Evolutionary conservation across 306 rosid genomes (phyloP).

Genomic region (Lotus japonicus): DNA sequence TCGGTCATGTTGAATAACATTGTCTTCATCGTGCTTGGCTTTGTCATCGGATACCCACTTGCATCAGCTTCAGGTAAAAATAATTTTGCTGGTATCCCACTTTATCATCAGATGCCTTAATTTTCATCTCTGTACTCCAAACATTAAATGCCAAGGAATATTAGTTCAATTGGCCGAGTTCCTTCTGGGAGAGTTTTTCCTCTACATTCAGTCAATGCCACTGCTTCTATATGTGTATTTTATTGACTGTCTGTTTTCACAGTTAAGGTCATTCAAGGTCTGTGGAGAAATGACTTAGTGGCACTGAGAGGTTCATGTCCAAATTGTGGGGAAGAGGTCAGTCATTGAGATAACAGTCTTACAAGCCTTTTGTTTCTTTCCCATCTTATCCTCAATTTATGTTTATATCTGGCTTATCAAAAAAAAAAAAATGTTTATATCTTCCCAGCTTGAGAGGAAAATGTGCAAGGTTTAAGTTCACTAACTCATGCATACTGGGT

Average conservation of each 20-base stretch:
- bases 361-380: too few species aligned
- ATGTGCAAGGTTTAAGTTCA: not conserved
- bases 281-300: constrained; percentile 44
- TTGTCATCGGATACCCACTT: constrained; percentile 35
- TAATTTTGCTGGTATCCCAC: not conserved
- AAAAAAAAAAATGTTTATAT: too few species aligned
- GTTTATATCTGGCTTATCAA: too few species aligned
- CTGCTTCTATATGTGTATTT: not conserved
- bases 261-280: constrained; percentile 78
- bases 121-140: not conserved
- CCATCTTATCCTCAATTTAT: not conserved
- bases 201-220: not conserved
- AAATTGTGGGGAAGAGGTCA: too few species aligned
- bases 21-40: constrained; percentile 37
- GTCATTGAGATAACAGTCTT: not conserved
- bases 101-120: not conserved
- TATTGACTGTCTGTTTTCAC: constrained; percentile 14
- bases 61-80: constrained; percentile 73
- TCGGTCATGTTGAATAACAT: constrained; percentile 41
- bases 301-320: too few species aligned
- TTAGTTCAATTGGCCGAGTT: not conserved
- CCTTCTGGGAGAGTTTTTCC: too few species aligned
- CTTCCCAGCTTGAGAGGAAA: not conserved
- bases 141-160: not conserved
- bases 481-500: not conserved